Percentiles rank a stretch among this genome's conserved stretches.
phyloP scores from a whole-genome alignment of 139 green algal species.

The Chlamydomonas applanata region DNA sequence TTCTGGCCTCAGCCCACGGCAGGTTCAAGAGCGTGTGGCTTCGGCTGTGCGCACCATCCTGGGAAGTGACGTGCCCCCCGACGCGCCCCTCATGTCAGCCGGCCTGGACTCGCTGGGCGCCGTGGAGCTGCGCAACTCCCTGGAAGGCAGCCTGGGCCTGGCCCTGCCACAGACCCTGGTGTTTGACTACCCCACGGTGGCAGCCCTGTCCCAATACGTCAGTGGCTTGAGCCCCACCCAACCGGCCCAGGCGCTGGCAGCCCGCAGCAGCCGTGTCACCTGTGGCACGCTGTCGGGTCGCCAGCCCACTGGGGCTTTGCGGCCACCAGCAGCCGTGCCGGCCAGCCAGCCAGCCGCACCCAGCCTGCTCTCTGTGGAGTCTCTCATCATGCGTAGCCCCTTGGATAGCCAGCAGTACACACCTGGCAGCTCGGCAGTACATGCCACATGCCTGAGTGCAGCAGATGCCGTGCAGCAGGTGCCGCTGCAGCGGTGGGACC shows the following conservation, averaged over 20 bases:
- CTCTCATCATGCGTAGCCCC: neutral
- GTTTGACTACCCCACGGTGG: constrained; percentile 74
- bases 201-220: constrained; percentile 55
- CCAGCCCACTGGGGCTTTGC: no score
- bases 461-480: neutral
- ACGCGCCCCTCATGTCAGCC: constrained; percentile 72
- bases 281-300: no score
- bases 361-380: neutral
- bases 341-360: constrained; percentile 2
- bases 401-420: neutral
- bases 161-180: constrained; percentile 62
- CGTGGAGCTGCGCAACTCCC: constrained; percentile 69
- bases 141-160: constrained; percentile 44
- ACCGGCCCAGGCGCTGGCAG: no score
- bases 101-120: constrained; percentile 76
- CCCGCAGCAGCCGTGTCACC: no score
- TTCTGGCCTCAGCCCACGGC: neutral
- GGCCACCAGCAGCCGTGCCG: neutral
- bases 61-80: constrained; percentile 26
- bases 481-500: constrained; percentile 53
- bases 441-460: neutral
- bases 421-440: neutral
- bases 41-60: constrained; percentile 43
- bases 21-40: constrained; percentile 6
- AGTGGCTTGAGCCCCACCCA: constrained; percentile 17